These are phyloP conservation scores for Thinopyrum elongatum DNA, from an alignment of 176 grass and related monocot genomes.

Conservation along the genomic window DNA sequence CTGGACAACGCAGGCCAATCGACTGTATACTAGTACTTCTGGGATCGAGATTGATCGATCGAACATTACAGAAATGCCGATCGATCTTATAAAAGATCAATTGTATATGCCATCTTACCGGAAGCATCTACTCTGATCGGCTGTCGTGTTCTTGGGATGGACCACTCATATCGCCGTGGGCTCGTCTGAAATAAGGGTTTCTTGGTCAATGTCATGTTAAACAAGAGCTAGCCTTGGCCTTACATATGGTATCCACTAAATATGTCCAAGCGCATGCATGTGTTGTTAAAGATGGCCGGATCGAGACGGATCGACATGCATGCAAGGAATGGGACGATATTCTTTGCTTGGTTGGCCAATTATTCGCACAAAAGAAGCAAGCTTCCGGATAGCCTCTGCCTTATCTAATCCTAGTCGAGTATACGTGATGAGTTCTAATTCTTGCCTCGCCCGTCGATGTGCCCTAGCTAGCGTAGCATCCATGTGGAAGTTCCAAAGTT, in stretches of 20 bases:
- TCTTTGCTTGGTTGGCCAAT: slow-evolving; percentile 14
- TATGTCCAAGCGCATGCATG: neutral
- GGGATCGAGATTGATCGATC: neutral
- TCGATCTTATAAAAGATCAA: too few relatives aligned
- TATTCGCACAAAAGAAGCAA: neutral
- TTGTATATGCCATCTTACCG: neutral
- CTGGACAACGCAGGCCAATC: neutral
- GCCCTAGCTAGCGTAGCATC: neutral
- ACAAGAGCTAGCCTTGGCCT: neutral
- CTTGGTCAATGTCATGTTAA: neutral
- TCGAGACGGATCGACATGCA: too few relatives aligned
- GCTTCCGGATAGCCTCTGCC: neutral
- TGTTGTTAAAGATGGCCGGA: neutral
- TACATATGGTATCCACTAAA: neutral
- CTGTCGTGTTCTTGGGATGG: slow-evolving; percentile 10
- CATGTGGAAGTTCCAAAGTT: neutral
- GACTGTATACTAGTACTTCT: neutral
- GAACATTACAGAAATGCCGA: too few relatives aligned
- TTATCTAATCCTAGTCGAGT: neutral
- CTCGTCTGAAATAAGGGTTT: neutral
- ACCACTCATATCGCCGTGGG: neutral
- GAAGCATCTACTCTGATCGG: neutral
- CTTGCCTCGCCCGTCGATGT: too few relatives aligned
- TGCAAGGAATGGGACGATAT: neutral
- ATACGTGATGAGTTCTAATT: too few relatives aligned